phyloP scores from a whole-genome alignment of 1,284 basidiomycete genomes.

The Microbotryum scabiosae region DNA sequence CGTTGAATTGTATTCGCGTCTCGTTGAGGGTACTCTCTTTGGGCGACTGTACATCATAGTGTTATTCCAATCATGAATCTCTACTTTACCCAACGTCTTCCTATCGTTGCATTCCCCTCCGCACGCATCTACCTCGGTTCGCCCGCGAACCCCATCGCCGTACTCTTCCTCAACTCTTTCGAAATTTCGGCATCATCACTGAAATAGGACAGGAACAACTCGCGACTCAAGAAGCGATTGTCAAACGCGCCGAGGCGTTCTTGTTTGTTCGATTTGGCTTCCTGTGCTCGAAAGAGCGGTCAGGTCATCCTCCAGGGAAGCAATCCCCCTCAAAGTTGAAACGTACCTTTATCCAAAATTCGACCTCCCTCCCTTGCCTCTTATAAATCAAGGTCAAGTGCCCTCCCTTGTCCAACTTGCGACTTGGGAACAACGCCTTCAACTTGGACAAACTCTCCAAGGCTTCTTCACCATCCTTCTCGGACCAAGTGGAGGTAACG shows the following conservation, averaged over 20 bases:
- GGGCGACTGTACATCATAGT: not conserved
- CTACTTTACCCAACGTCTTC: too few relatives aligned
- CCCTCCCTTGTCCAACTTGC: conserved; percentile 11
- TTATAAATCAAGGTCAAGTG: conserved; percentile 19
- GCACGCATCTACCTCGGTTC: conserved; percentile 6
- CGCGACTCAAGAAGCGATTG: conserved; percentile 8
- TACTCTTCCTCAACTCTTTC: conserved; percentile 17
- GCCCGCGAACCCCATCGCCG: conserved; percentile 19
- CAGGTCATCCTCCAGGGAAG: too few relatives aligned
- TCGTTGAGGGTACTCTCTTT: not conserved
- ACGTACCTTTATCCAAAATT: conserved; percentile 15
- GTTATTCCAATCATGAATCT: too few relatives aligned
- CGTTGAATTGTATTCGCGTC: too few relatives aligned
- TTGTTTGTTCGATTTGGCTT: not conserved
- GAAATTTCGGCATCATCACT: conserved; percentile 15
- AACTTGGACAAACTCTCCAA: not conserved
- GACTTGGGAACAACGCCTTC: conserved; percentile 22
- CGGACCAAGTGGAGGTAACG: conserved; percentile 3
- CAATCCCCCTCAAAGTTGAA: too few relatives aligned
- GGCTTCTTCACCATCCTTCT: not conserved
- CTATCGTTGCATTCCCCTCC: too few relatives aligned
- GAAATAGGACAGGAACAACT: conserved; percentile 28
- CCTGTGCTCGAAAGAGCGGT: too few relatives aligned
- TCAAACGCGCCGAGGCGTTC: conserved; percentile 15
- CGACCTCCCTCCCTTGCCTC: not conserved